Conservation (phyloP, 352 stramenopile species). For the Pythium vanterpoolii region DNA sequence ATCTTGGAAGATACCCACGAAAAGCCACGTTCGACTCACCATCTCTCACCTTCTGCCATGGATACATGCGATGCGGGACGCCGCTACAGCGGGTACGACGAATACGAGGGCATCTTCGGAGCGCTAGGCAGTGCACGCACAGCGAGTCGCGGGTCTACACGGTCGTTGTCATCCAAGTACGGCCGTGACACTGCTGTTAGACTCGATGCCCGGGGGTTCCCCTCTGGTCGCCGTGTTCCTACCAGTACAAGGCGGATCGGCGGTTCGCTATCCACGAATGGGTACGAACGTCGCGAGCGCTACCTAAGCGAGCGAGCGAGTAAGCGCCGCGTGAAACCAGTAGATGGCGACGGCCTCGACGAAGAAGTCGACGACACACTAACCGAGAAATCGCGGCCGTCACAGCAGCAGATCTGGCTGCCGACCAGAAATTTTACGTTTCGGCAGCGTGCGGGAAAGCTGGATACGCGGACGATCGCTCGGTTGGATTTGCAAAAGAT, state of each 20-base stretch:
- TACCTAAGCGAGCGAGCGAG: conserved; percentile 23
- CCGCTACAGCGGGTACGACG: conserved; percentile 49
- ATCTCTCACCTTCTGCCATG: not conserved
- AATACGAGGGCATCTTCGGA: conserved; percentile 63
- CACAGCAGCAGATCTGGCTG: conserved; percentile 57
- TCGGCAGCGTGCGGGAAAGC: conserved; percentile 63
- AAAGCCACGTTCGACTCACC: conserved; percentile 4
- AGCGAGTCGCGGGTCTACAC: not conserved
- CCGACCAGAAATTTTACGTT: conserved; percentile 74
- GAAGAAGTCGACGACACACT: conserved; percentile 7
- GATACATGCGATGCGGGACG: not conserved
- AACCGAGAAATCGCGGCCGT: conserved; percentile 1
- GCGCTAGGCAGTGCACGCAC: conserved; percentile 23
- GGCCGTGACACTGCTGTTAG: not conserved
- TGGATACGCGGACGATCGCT: conserved; percentile 70
- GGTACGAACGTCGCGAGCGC: conserved; percentile 15
- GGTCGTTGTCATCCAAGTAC: not conserved
- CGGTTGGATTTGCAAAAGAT: conserved; percentile 71
- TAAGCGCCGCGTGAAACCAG: conserved; percentile 22
- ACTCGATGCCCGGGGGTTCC: not conserved
- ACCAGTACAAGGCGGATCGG: not conserved
- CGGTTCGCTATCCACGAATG: conserved; percentile 6
- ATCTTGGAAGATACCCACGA: conserved; percentile 12
- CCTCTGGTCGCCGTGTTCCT: not conserved
- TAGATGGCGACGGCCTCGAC: conserved; percentile 12